Conservation (phyloP, 768 basidiomycete genomes). For the Boletus rex-veris region DNA sequence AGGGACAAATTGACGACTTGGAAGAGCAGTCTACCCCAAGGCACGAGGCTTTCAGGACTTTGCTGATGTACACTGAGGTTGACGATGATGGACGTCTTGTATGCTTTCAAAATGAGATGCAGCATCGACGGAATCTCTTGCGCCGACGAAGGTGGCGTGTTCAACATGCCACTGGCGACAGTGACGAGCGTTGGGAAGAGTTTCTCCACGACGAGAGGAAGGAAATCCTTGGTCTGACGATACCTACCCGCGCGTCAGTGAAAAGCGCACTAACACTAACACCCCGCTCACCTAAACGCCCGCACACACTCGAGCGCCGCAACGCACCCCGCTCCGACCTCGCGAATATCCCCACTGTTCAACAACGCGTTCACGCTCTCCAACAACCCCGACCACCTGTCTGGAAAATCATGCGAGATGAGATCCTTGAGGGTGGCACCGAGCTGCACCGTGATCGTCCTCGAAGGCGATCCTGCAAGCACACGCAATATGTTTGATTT, state of each 20-base stretch:
- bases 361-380: constrained; percentile 64
- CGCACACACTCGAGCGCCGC: constrained; percentile 74
- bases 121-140: constrained; percentile 81
- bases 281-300: constrained; percentile 39
- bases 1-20: constrained; percentile 70
- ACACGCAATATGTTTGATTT: constrained; percentile 64
- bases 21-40: constrained; percentile 86
- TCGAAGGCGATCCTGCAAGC: constrained; percentile 63
- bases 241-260: constrained; percentile 46
- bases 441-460: constrained; percentile 72
- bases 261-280: neutral
- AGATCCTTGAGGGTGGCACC: constrained; percentile 70
- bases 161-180: constrained; percentile 69
- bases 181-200: constrained; percentile 74
- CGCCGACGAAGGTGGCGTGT: constrained; percentile 52
- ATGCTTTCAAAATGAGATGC: constrained; percentile 83
- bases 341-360: constrained; percentile 56
- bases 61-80: constrained; percentile 75
- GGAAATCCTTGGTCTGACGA: constrained; percentile 57
- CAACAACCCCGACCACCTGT: constrained; percentile 68
- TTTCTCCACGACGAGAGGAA: constrained; percentile 54
- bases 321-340: constrained; percentile 80
- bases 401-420: constrained; percentile 74
- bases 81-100: constrained; percentile 78
- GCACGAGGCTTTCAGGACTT: constrained; percentile 67